Evolutionary conservation across 352 stramenopile genomes (phyloP).

Genomic region (Phytophthora litchii): DNA sequence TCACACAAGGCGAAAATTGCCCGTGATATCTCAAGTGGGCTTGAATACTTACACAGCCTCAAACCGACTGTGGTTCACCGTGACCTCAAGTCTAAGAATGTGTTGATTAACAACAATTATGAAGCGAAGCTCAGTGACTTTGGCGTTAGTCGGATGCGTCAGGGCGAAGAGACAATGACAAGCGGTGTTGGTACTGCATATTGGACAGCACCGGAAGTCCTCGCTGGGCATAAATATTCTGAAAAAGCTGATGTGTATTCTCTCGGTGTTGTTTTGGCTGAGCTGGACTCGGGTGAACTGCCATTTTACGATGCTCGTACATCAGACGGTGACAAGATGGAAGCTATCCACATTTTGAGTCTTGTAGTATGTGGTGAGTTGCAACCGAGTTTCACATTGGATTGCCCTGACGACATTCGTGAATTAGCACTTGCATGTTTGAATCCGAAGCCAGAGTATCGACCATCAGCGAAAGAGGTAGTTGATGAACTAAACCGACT

Average conservation of each 20-base stretch:
- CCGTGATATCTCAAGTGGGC: constrained; percentile 7
- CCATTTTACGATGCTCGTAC: constrained; percentile 20
- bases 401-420: constrained; percentile 14
- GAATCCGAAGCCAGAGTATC: constrained; percentile 21
- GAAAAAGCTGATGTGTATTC: constrained; percentile 22
- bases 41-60: constrained; percentile 10
- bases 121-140: constrained; percentile 21
- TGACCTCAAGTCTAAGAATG: constrained; percentile 20
- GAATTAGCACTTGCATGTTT: constrained; percentile 11
- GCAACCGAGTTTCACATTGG: constrained; percentile 16
- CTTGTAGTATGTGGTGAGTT: constrained; percentile 11
- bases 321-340: constrained; percentile 17
- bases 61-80: constrained; percentile 16
- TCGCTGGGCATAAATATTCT: constrained; percentile 11
- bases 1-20: constrained; percentile 19
- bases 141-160: constrained; percentile 11
- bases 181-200: constrained; percentile 14
- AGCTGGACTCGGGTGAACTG: constrained; percentile 20
- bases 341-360: constrained; percentile 16
- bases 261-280: constrained; percentile 16
- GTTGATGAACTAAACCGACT: constrained; percentile 29
- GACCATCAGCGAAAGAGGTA: constrained; percentile 40
- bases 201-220: constrained; percentile 20
- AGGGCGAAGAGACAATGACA: constrained; percentile 15
- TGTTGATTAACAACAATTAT: constrained; percentile 6